Percentiles rank a stretch among this genome's conserved stretches.
Conservation (phyloP, 148 eudicot species). For the Rhododendron mucronatum region DNA sequence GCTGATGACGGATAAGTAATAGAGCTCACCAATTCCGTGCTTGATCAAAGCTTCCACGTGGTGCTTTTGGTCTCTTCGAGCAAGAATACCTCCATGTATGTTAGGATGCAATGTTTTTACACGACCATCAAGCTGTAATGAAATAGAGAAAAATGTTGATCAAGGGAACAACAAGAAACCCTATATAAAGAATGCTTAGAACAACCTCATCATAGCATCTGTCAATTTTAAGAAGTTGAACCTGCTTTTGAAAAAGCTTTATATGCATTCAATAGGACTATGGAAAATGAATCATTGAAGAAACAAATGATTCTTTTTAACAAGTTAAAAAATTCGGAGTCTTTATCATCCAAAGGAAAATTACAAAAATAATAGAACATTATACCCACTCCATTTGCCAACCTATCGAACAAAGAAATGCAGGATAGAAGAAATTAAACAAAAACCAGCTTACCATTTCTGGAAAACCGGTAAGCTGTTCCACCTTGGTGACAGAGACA, state of each 20-base stretch:
- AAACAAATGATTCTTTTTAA: background rate
- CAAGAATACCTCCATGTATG: constrained; percentile 97
- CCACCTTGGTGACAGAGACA: constrained; percentile 85
- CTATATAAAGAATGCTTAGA: background rate
- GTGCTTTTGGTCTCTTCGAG: constrained; percentile 81
- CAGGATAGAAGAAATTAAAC: background rate
- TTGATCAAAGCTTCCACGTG: constrained; percentile 89
- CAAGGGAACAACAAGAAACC: background rate
- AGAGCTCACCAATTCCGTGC: constrained; percentile 72
- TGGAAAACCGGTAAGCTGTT: constrained; percentile 77
- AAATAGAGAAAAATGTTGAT: background rate
- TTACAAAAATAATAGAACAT: background rate
- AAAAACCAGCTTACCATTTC: constrained; percentile 69
- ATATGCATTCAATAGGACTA: background rate
- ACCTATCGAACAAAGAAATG: background rate
- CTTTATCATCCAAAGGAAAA: background rate
- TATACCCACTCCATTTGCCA: background rate
- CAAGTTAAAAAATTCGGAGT: background rate
- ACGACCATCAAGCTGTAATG: constrained; percentile 94
- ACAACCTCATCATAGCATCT: background rate
- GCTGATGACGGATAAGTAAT: background rate
- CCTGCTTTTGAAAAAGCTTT: background rate
- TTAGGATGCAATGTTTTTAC: constrained; percentile 95
- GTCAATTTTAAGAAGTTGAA: background rate
- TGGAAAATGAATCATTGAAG: background rate